phyloP scores from a whole-genome alignment of 2,329 filamentous ascomycete species.

The Hypoxylon sp. region DNA sequence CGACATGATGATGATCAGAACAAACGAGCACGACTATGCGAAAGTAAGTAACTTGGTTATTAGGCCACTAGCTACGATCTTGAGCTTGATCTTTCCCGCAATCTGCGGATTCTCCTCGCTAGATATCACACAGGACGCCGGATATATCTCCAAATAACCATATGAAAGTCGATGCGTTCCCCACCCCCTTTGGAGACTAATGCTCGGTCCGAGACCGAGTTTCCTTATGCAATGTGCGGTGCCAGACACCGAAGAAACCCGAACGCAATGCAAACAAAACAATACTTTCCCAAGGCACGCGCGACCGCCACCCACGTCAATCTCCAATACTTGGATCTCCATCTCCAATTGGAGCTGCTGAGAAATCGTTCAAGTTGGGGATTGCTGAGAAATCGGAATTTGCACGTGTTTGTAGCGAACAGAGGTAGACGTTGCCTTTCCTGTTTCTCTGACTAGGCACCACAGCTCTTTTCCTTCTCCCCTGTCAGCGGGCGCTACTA shows the following conservation, averaged over 20 bases:
- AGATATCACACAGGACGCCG: background rate
- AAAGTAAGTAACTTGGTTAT: background rate
- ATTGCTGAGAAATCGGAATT: constrained; percentile 3
- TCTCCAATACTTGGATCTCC: background rate
- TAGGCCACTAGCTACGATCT: background rate
- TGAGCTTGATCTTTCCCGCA: background rate
- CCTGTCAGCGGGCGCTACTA: background rate
- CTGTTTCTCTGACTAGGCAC: background rate
- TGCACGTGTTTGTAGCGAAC: background rate
- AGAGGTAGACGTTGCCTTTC: background rate
- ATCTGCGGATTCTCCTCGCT: background rate
- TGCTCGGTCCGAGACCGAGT: background rate
- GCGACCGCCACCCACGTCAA: background rate
- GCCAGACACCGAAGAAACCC: background rate
- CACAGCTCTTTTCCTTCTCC: background rate
- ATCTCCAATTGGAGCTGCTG: constrained; percentile 1
- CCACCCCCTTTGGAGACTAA: background rate
- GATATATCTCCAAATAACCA: background rate
- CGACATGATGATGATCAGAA: background rate
- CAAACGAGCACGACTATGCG: background rate
- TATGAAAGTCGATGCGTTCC: background rate
- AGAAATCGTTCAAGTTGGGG: background rate
- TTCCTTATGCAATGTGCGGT: background rate
- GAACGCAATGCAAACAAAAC: background rate
- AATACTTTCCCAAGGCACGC: background rate